Evolutionary conservation across 169 alveolate genomes (phyloP).

Genomic region (Cryptosporidium ryanae): DNA sequence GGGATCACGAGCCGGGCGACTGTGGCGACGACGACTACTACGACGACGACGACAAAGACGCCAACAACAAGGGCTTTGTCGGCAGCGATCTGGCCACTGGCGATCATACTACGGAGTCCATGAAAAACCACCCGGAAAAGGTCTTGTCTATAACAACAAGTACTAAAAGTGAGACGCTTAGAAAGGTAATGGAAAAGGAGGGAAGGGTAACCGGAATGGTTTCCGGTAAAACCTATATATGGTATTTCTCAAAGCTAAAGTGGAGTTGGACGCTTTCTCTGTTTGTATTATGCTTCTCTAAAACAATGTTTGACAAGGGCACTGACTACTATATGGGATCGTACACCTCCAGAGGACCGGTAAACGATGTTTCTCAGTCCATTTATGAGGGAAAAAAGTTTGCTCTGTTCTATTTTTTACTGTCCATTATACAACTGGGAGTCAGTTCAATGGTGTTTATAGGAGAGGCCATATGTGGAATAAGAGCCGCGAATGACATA

Average conservation of each 20-base stretch:
- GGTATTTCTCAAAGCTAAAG: constrained; percentile 65
- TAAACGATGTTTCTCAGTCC: constrained; percentile 8
- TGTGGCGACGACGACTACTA: neutral
- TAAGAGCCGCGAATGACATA: constrained; percentile 65
- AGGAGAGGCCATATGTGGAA: constrained; percentile 76
- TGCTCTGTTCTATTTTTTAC: constrained; percentile 17
- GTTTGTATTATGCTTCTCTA: constrained; percentile 18
- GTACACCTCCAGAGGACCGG: constrained; percentile 52
- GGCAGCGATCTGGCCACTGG: neutral
- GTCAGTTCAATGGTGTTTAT: constrained; percentile 71
- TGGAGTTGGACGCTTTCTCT: constrained; percentile 66
- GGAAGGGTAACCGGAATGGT: constrained; percentile 66
- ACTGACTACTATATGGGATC: constrained; percentile 72
- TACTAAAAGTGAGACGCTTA: constrained; percentile 36
- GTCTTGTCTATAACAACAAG: constrained; percentile 1
- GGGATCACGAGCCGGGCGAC: neutral
- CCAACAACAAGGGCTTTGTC: neutral
- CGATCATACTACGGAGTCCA: neutral
- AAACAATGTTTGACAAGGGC: constrained; percentile 71
- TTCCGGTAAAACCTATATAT: constrained; percentile 33
- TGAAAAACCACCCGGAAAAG: neutral
- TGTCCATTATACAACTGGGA: constrained; percentile 11
- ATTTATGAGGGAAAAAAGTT: constrained; percentile 51
- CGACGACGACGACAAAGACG: neutral
- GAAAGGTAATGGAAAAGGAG: constrained; percentile 65